A percentile compares a stretch with the other conserved stretches of the same genome.
These are phyloP conservation scores for Ophiostoma montium DNA, from an alignment of 2,329 filamentous ascomycete species.

Conservation along the genomic window DNA sequence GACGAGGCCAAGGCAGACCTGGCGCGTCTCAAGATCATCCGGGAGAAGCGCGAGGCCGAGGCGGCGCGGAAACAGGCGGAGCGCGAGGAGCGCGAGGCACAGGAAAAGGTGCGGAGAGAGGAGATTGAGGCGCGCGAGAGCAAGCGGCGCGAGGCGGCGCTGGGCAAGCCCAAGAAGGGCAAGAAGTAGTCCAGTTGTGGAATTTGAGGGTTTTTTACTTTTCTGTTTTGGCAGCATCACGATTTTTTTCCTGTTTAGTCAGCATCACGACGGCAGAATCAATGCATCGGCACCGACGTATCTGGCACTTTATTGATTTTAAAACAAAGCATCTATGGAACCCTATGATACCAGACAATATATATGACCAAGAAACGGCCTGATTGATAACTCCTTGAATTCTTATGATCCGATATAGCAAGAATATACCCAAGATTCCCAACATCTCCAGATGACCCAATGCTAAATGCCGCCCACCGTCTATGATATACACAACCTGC, in stretches of 20 bases:
- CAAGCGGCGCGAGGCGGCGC: conserved; percentile 38
- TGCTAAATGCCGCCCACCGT: too few species aligned
- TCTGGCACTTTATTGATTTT: too few species aligned
- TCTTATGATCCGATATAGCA: too few species aligned
- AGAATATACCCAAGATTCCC: too few species aligned
- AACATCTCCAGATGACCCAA: background rate
- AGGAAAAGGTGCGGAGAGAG: conserved; percentile 31
- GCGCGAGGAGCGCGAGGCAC: conserved; percentile 40
- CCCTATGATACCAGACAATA: too few species aligned
- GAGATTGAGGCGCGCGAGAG: conserved; percentile 42
- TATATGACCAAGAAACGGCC: too few species aligned
- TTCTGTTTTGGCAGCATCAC: background rate
- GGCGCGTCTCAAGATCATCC: conserved; percentile 66
- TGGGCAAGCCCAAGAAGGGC: conserved; percentile 33
- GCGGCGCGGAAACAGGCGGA: conserved; percentile 64
- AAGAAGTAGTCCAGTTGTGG: conserved; percentile 24
- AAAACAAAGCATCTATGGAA: too few species aligned
- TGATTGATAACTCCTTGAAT: too few species aligned
- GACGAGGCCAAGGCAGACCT: conserved; percentile 87
- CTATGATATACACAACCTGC: too few species aligned
- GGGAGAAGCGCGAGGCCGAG: conserved; percentile 75
- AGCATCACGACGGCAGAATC: too few species aligned
- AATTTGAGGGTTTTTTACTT: background rate
- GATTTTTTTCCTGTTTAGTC: too few species aligned
- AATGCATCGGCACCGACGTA: too few species aligned